Evolutionary conservation across 495 filamentous ascomycete species (phyloP), one percentile per base, ranked within the genome.

Genomic region (Letharia lupina): DNA sequence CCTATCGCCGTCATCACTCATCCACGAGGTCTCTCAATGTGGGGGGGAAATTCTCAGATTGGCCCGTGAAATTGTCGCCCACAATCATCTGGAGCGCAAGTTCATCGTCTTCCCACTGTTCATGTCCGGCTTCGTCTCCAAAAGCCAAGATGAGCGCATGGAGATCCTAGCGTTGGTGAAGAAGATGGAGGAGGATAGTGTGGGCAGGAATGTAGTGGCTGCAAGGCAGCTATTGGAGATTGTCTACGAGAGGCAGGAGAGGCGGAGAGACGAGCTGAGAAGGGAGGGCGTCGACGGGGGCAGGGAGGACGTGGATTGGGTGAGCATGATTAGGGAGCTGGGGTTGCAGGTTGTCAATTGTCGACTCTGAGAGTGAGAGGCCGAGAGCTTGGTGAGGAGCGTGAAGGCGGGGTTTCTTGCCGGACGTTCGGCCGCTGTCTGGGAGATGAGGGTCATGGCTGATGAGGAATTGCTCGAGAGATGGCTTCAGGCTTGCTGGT

Each of bases 91-190:
- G 28, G 79, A 82, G 56, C 78, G 74, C 10, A 77, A 78, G 28
- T 82, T 82, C 64, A 66, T 83, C 42, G 75, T 83, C 0, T 86
- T 87, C 70, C 83, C 84, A 0, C 70, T 86, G 0, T 86, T 86
- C 71, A 77, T 87, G 61, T 78, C 83, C 0, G 84, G 83, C 12
- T 76, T 79, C 50, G 79, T 79, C 0, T 70, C 79, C 0, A 72
- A 70, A 11, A 74, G 76, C 28, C 72, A 72, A 20, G 74, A 73
- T 0, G 75, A 80, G 13, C 84, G 85, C 71, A 75, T 75, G 68
- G 74, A 78, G 73, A 80, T 79, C 8, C 75, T 85, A 66, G 74
- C 79, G 20, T 66, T 87, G 61, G 75, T 86, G 40, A 77, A 73
- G 18, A 74, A 72, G 11, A 75, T 86, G 69, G 80, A 84, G 66